phyloP scores from a whole-genome alignment of 2,329 filamentous ascomycete genomes.

The Simplicillium aogashimaense region DNA sequence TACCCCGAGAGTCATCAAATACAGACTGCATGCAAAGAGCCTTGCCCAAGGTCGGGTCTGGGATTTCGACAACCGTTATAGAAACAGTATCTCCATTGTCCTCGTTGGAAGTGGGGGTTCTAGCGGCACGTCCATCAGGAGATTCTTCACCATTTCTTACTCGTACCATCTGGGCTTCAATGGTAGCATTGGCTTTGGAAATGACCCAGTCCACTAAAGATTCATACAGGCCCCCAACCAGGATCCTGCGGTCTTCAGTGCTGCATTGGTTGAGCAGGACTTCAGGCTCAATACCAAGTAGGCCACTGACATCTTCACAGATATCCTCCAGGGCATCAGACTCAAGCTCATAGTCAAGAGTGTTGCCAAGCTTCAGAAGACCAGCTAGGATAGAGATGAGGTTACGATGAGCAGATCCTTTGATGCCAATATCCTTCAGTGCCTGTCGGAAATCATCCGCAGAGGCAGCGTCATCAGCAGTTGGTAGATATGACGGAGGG shows the following conservation, averaged over 20 bases:
- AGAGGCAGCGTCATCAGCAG: slow-evolving; percentile 82
- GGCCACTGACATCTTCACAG: slow-evolving; percentile 79
- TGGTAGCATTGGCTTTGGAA: slow-evolving; percentile 75
- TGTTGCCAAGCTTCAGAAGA: slow-evolving; percentile 84
- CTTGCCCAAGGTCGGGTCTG: slow-evolving; percentile 70
- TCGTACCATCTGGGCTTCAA: slow-evolving; percentile 62
- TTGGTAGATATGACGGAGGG: slow-evolving; percentile 80
- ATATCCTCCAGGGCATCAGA: slow-evolving; percentile 75
- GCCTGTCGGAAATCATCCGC: slow-evolving; percentile 87
- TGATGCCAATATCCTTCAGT: slow-evolving; percentile 88
- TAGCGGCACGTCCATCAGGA: slow-evolving; percentile 49
- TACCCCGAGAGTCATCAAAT: slow-evolving; percentile 86
- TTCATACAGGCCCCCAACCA: slow-evolving; percentile 86
- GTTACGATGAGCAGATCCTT: slow-evolving; percentile 70
- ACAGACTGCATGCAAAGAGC: slow-evolving; percentile 81
- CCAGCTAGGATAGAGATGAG: slow-evolving; percentile 81
- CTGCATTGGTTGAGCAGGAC: slow-evolving; percentile 68
- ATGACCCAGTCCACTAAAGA: slow-evolving; percentile 93
- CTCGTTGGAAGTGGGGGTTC: slow-evolving; percentile 58
- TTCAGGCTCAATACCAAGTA: slow-evolving; percentile 81
- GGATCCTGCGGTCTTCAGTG: slow-evolving; percentile 71
- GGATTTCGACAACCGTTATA: slow-evolving; percentile 81
- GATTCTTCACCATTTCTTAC: slow-evolving; percentile 59
- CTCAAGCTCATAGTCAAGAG: slow-evolving; percentile 74
- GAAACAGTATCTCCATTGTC: slow-evolving; percentile 76